Base-by-base conservation (phyloP, 2,329 filamentous ascomycete species). In the Zymoseptoria tritici region DNA sequence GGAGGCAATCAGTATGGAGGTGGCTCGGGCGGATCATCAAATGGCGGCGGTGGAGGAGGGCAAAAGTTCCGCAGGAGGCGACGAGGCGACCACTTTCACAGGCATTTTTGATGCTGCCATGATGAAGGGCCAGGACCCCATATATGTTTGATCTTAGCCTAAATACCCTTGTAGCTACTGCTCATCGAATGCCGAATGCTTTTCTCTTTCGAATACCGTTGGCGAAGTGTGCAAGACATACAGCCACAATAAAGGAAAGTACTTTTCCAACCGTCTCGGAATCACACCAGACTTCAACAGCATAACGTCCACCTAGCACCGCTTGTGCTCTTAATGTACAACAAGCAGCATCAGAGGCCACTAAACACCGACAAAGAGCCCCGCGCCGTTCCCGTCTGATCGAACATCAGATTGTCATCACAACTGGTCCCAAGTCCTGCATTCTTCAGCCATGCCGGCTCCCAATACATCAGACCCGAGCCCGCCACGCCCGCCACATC, bases 401-500 rank as follows among this genome's bases (percentile, higher is more conserved):
- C 64, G 54, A 72, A 71, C 58, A 72, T 61, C 57, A 71, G 61
- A 21, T 67, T 68, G 56, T 69, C 62, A 13, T 64, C 59, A 56
- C 71, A 72, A 26, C 64, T 68, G 57, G 63, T 68, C 8, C 69
- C 70, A 6, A 46, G 16, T 7, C 36, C 36, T 46, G 66, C 67
- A 58, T 70, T 71, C 42, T 68, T 64, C 21, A 71, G 50, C 67
- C 68, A 72, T 4, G 70, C 67, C 4, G 70, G 70, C 60, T 72
- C 69, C 70, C 70, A 73, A 57, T 72, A 72, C 53, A 68, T 68
- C 20, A 71, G 24, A 1, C 74, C 74, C 53, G 62, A 66, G 2
- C 66, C 69, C 19, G 67, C 68, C 20, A 62, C 63, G 9, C 57
- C 54, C 36, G 67, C 65, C 13, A 73, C 65, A 57, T 67, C 66